Evolutionary conservation across 2,329 filamentous ascomycete species (phyloP).

Genomic region (Diplocarpon mali): DNA sequence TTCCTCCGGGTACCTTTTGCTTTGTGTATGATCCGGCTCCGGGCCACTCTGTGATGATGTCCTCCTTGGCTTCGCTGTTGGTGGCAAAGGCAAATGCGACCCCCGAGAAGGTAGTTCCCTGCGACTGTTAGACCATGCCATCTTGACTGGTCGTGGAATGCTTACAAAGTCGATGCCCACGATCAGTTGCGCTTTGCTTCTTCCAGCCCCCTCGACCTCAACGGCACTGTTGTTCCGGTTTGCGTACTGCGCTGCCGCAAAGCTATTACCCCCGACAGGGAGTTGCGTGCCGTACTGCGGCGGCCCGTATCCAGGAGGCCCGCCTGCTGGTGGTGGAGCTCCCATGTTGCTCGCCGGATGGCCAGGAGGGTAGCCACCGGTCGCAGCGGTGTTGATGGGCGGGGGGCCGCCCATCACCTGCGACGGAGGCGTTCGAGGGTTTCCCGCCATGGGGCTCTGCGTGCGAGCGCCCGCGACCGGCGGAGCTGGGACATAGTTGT

Average conservation of each 20-base stretch:
- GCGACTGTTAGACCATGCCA: conserved; percentile 8
- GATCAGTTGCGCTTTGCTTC: conserved; percentile 93
- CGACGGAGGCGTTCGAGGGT: conserved; percentile 26
- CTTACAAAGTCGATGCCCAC: conserved; percentile 97
- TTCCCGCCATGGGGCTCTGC: conserved; percentile 29
- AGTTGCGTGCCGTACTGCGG: conserved; percentile 24
- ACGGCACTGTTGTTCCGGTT: conserved; percentile 35
- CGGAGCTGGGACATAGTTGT: conserved; percentile 42
- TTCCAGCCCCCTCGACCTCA: conserved; percentile 79
- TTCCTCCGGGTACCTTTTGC: conserved; percentile 62
- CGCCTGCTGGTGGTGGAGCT: conserved; percentile 20
- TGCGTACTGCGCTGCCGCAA: conserved; percentile 24
- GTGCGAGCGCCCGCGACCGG: conserved; percentile 38
- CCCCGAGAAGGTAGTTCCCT: conserved; percentile 97
- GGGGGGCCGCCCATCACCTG: conserved; percentile 45
- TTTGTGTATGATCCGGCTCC: conserved; percentile 96
- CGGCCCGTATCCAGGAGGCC: conserved; percentile 26
- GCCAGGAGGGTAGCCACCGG: conserved; percentile 48
- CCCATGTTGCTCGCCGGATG: conserved; percentile 29
- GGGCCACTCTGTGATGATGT: conserved; percentile 98
- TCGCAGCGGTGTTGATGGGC: conserved; percentile 54
- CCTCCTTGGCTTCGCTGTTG: conserved; percentile 94
- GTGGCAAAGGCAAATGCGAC: conserved; percentile 90
- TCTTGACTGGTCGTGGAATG: conserved; percentile 15
- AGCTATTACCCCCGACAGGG: conserved; percentile 15